phyloP scores from a whole-genome alignment of 768 basidiomycete species.

The Nidularia pulvinata region DNA sequence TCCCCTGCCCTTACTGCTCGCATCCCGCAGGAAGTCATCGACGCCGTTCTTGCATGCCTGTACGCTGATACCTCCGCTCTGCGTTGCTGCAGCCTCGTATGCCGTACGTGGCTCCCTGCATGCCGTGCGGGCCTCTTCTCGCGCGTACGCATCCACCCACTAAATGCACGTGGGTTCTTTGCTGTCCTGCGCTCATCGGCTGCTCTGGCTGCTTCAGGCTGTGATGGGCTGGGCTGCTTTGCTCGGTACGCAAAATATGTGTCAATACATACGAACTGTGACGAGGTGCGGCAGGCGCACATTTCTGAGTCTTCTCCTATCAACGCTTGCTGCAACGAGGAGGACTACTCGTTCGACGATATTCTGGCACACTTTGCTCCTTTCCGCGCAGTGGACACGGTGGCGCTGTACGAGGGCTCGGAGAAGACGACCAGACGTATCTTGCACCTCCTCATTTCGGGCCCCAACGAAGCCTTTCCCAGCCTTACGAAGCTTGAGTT shows the following conservation, averaged over 20 bases:
- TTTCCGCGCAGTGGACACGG: conserved; percentile 1
- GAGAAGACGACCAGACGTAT: conserved; percentile 1
- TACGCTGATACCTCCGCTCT: neutral
- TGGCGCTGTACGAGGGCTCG: conserved; percentile 6
- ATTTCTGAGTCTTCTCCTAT: conserved; percentile 1
- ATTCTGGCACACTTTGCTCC: conserved; percentile 2
- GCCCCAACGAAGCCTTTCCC: conserved; percentile 6
- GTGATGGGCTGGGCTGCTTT: too few species aligned
- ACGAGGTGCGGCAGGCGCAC: neutral
- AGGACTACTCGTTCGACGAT: conserved; percentile 1
- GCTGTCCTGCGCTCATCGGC: neutral
- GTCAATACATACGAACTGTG: too few species aligned
- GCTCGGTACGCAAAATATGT: too few species aligned
- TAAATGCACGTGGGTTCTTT: neutral
- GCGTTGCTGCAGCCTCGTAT: neutral
- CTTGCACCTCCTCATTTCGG: conserved; percentile 1
- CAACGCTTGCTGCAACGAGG: neutral
- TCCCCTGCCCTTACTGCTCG: neutral
- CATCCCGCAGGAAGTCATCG: neutral
- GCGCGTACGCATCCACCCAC: neutral
- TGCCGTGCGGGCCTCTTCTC: neutral
- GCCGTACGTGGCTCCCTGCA: neutral
- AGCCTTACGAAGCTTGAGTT: conserved; percentile 19
- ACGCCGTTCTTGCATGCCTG: neutral
- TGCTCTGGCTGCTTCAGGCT: neutral